phyloP scores from a whole-genome alignment of 2,329 filamentous ascomycete species.

The Shiraia bambusicola region DNA sequence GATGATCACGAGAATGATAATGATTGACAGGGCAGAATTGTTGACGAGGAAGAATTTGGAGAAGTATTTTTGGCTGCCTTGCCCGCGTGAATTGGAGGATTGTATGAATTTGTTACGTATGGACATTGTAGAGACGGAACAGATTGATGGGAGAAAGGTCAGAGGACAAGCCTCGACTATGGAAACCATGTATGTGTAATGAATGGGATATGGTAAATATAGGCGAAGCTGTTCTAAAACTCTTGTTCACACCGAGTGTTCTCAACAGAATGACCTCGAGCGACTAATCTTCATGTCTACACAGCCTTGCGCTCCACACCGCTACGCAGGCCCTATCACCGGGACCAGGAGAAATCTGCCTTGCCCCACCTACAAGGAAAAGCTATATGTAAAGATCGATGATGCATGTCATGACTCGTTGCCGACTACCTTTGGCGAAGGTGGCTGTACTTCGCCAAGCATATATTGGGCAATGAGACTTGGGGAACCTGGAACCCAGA shows the following conservation, averaged over 20 bases:
- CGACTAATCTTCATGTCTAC: not conserved
- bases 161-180: no score
- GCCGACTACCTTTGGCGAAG: not conserved
- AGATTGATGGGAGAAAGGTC: no score
- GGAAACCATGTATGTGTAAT: no score
- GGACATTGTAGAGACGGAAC: slow-evolving; percentile 2
- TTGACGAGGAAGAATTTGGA: slow-evolving; percentile 11
- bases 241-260: no score
- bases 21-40: slow-evolving; percentile 9
- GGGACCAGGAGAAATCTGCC: slow-evolving; percentile 1
- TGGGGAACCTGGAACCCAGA: no score
- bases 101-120: slow-evolving; percentile 5
- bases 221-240: no score
- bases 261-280: not conserved
- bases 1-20: slow-evolving; percentile 14
- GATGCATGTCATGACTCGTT: not conserved
- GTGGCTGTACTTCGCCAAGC: slow-evolving; percentile 8
- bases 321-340: slow-evolving; percentile 1
- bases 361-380: not conserved
- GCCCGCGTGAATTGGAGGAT: slow-evolving; percentile 11
- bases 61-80: slow-evolving; percentile 11
- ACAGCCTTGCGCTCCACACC: slow-evolving; percentile 6
- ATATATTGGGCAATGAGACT: not conserved
- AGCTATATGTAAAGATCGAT: not conserved
- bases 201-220: no score